A percentile compares a stretch with the other conserved stretches of the same genome.
These are phyloP conservation scores for Venturia asperata DNA, from an alignment of 2,329 filamentous ascomycete species.

Conservation along the genomic window DNA sequence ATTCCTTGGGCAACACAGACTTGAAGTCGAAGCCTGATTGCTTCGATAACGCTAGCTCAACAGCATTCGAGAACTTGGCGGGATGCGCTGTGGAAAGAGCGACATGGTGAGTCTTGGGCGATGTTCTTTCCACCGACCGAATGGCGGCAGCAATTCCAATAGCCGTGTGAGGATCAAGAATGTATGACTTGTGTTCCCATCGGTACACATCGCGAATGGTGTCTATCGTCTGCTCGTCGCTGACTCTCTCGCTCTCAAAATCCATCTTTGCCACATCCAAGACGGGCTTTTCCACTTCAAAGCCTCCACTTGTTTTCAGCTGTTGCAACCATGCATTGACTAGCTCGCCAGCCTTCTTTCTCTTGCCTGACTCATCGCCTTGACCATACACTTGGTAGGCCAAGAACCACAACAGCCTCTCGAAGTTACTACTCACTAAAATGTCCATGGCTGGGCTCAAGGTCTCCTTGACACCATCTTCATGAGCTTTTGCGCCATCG, in stretches of 20 bases:
- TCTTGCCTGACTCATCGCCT: constrained; percentile 36
- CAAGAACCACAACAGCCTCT: constrained; percentile 89
- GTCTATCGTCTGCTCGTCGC: constrained; percentile 45
- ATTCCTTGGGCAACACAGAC: constrained; percentile 73
- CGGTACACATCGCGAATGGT: constrained; percentile 41
- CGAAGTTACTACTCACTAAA: constrained; percentile 91
- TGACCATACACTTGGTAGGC: constrained; percentile 59
- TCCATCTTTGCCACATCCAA: constrained; percentile 62
- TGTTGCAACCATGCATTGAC: constrained; percentile 71
- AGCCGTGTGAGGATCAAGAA: constrained; percentile 88
- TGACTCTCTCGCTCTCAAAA: constrained; percentile 72
- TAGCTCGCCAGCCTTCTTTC: constrained; percentile 57
- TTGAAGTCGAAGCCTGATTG: constrained; percentile 69
- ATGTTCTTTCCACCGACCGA: constrained; percentile 43
- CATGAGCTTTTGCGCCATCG: constrained; percentile 56
- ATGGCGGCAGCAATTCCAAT: constrained; percentile 74
- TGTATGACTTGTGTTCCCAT: constrained; percentile 46
- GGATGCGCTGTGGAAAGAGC: constrained; percentile 90
- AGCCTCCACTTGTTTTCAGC: constrained; percentile 75
- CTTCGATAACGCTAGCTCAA: constrained; percentile 67
- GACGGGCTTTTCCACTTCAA: constrained; percentile 69
- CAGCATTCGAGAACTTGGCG: constrained; percentile 84
- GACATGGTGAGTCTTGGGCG: constrained; percentile 57
- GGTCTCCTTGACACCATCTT: constrained; percentile 78
- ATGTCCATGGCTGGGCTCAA: constrained; percentile 97